Percentiles rank a stretch among this genome's conserved stretches.
These are phyloP conservation scores for Benincasa hispida DNA, from an alignment of 306 rosid species.

Conservation along the genomic window DNA sequence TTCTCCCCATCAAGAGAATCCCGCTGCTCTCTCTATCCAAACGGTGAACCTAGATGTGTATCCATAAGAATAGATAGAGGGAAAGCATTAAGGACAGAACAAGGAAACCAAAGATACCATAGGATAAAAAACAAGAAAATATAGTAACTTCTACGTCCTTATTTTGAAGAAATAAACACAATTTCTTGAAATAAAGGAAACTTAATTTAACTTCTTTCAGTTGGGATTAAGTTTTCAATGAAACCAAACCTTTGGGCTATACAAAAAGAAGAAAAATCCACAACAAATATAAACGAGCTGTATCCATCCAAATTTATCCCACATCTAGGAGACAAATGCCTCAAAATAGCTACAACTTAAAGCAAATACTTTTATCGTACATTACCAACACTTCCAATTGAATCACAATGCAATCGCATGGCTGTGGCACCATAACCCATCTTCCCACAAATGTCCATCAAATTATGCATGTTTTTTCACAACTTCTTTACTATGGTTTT, in stretches of 20 bases:
- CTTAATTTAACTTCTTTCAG: background rate
- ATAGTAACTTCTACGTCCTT: background rate
- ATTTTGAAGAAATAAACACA: background rate
- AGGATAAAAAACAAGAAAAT: background rate
- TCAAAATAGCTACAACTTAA: background rate
- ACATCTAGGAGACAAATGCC: background rate
- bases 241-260: background rate
- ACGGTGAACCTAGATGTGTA: conserved; percentile 68
- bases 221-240: background rate
- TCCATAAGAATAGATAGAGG: background rate
- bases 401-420: background rate
- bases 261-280: background rate
- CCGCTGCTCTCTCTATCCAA: conserved; percentile 92
- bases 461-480: too few relatives aligned
- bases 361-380: background rate
- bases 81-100: background rate
- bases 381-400: background rate
- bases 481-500: too few relatives aligned
- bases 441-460: background rate
- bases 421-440: background rate
- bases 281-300: background rate
- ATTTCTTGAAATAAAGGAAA: background rate
- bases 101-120: background rate
- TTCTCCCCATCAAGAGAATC: conserved; percentile 69
- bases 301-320: background rate